These are phyloP conservation scores for Nematocida homosporus DNA, from an alignment of 371 early-diverging fungal species.

Conservation along the genomic window DNA sequence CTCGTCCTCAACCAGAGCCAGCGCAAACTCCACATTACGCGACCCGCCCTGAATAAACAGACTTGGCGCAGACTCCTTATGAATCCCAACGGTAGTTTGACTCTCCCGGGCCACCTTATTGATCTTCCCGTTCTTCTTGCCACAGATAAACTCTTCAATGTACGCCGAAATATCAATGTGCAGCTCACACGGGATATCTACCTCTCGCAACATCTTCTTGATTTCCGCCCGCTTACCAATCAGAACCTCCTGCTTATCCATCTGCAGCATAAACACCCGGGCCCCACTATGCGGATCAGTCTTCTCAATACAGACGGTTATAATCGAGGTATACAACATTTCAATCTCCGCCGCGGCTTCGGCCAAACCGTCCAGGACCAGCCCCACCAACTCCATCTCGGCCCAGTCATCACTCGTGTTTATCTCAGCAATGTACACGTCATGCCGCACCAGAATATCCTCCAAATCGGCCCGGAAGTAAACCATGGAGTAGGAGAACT, in stretches of 20 bases:
- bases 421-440: slow-evolving; percentile 51
- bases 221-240: slow-evolving; percentile 32
- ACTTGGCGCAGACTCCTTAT: slow-evolving; percentile 4
- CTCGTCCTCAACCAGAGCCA: slow-evolving; percentile 59
- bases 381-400: not conserved
- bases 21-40: slow-evolving; percentile 34
- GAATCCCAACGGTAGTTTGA: slow-evolving; percentile 68
- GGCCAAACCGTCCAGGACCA: slow-evolving; percentile 11
- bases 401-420: not conserved
- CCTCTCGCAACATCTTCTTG: slow-evolving; percentile 40
- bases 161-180: slow-evolving; percentile 72
- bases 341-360: slow-evolving; percentile 22
- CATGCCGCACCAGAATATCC: slow-evolving; percentile 45
- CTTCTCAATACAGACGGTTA: slow-evolving; percentile 5
- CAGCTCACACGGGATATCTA: slow-evolving; percentile 22
- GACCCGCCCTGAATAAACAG: slow-evolving; percentile 46
- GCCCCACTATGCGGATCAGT: slow-evolving; percentile 11
- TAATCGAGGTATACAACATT: slow-evolving; percentile 34
- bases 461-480: slow-evolving; percentile 48
- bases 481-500: slow-evolving; percentile 35
- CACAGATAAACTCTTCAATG: slow-evolving; percentile 80
- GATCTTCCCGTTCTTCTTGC: slow-evolving; percentile 86
- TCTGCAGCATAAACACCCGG: slow-evolving; percentile 46
- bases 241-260: not conserved
- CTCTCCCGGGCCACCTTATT: slow-evolving; percentile 78